Base-by-base conservation (phyloP, 352 stramenopile species). In the Phytophthora idaei region DNA sequence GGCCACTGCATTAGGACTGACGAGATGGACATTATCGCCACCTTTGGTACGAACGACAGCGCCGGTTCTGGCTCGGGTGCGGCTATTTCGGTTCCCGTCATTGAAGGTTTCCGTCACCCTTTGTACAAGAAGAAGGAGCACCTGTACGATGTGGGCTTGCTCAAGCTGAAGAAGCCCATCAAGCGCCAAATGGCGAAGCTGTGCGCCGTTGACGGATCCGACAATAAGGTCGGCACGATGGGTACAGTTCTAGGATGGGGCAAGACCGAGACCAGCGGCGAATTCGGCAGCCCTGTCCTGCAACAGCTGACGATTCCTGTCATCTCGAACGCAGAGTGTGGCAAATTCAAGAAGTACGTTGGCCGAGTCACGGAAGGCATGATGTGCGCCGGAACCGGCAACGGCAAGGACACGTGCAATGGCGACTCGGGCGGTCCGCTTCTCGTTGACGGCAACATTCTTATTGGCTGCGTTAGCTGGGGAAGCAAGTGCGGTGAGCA, bases 381-480 rank as follows among this genome's bases (percentile, higher is more conserved):
- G 83, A 41, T 89, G 12, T 91, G 83, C 32, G 83, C 83, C 14
- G 83, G 83, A 42, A 68, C 62, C 1, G 74, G 77, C 5, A 41
- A 69, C 21, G 76, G 71, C 47, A 77, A 77, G 62, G 78, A 86
- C 56, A 80, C 79, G 34, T 91, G 83, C 72, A 84, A 89, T 54
- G 83, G 83, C 12, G 83, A 92, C 76, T 92, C 83, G 7, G 83
- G 83, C 15, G 78, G 83, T n/a, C 77, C 83, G 10, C 73, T 90
- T 12, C 21, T 76, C 17, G 74, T 90, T 31, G 45, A 74, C 31
- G 69, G 57, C 28, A 50, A 83, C 59, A 84, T 76, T 51, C 49
- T 89, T 17, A 57, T 92, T 25, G 83, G 83, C 8, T 69, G 86
- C 32, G 83, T 92, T 25, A 90, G 81, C 69, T 92, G 81, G 83